These are phyloP conservation scores for Ceratobasidium papillatum DNA, from an alignment of 1,284 basidiomycete species.

Conservation along the genomic window DNA sequence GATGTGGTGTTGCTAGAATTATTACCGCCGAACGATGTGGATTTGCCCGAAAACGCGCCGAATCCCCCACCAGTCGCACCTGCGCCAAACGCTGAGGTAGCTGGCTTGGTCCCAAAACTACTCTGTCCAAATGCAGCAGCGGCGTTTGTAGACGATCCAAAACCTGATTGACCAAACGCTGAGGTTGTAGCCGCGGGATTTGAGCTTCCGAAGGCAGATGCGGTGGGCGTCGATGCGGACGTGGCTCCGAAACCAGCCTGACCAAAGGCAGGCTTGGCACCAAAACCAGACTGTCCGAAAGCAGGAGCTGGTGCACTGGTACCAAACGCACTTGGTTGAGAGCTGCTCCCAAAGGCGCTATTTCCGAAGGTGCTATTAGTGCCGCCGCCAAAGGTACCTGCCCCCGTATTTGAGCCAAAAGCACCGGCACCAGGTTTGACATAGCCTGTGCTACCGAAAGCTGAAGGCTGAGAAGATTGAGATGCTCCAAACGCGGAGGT, in stretches of 20 bases:
- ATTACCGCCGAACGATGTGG: constrained; percentile 29
- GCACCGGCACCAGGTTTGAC: constrained; percentile 45
- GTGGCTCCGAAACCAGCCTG: constrained; percentile 35
- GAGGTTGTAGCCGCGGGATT: constrained; percentile 45
- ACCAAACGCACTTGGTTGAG: constrained; percentile 47
- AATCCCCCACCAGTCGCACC: constrained; percentile 27
- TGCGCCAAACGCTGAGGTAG: constrained; percentile 45
- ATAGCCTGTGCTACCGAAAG: constrained; percentile 28
- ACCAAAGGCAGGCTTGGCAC: constrained; percentile 46
- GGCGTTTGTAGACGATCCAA: constrained; percentile 48
- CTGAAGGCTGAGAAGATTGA: constrained; percentile 23
- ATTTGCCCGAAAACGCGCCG: constrained; percentile 47
- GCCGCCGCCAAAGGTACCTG: constrained; percentile 43
- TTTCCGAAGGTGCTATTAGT: constrained; percentile 43
- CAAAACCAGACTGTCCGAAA: constrained; percentile 45
- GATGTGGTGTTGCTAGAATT: neutral
- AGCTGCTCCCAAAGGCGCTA: constrained; percentile 29
- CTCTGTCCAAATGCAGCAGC: constrained; percentile 53
- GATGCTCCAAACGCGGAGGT: constrained; percentile 15
- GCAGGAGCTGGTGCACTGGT: constrained; percentile 45
- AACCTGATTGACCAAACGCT: constrained; percentile 51
- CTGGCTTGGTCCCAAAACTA: constrained; percentile 48
- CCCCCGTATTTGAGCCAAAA: constrained; percentile 43
- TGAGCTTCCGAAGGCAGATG: constrained; percentile 52
- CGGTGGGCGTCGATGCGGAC: constrained; percentile 42